Evolutionary conservation across 441 rosid species (phyloP).

Genomic region (Aleurites moluccanus): DNA sequence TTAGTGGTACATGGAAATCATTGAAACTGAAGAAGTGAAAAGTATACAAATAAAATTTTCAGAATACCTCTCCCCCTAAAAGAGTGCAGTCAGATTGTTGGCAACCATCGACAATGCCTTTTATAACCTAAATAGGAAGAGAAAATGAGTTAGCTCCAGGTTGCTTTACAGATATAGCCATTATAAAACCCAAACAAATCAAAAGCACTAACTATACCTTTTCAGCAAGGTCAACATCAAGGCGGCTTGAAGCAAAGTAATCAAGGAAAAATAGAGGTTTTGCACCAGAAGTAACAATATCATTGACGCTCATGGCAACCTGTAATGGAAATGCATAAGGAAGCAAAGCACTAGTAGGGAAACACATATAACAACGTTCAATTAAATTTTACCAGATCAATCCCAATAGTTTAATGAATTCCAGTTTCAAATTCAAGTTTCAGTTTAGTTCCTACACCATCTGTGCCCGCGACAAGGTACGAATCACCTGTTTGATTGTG

Average conservation of each 20-base stretch:
- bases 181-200: neutral
- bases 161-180: neutral
- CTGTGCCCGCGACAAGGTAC: slow-evolving; percentile 90
- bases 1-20: neutral
- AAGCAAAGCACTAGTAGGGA: neutral
- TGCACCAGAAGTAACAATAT: slow-evolving; percentile 93
- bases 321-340: slow-evolving; percentile 25
- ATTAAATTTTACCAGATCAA: slow-evolving; percentile 65
- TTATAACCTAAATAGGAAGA: slow-evolving; percentile 57
- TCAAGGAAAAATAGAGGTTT: slow-evolving; percentile 92
- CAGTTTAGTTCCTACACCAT: slow-evolving; percentile 96
- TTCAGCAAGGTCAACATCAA: slow-evolving; percentile 95
- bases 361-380: slow-evolving; percentile 6
- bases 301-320: slow-evolving; percentile 99
- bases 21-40: neutral
- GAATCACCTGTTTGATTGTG: slow-evolving; percentile 66
- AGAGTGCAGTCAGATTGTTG: slow-evolving; percentile 72
- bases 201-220: slow-evolving; percentile 45
- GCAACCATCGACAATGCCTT: slow-evolving; percentile 94
- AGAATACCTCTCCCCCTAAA: slow-evolving; percentile 91
- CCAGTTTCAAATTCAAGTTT: slow-evolving; percentile 92
- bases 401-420: slow-evolving; percentile 86
- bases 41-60: slow-evolving; percentile 1
- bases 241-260: slow-evolving; percentile 88
- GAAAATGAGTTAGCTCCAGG: neutral